Conservation (phyloP, 2,329 filamentous ascomycete genomes). For the Fusarium caatingaense region DNA sequence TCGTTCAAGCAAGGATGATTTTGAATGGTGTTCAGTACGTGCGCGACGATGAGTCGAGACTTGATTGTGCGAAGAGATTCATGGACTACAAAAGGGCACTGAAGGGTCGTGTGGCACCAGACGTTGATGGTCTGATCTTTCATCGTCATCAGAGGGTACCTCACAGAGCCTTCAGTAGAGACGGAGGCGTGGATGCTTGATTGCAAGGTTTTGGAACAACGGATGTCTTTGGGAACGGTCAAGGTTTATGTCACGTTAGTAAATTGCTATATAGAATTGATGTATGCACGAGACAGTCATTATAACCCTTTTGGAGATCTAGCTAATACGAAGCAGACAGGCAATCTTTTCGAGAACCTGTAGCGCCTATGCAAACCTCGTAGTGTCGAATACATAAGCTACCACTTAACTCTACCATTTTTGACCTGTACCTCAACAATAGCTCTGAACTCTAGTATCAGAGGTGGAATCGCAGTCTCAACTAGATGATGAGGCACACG, state of each 20-base stretch:
- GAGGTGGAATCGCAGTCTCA: background rate
- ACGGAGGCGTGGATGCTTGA: background rate
- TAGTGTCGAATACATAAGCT: background rate
- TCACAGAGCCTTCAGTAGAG: too few relatives aligned
- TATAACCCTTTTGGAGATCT: too few relatives aligned
- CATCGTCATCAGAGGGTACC: too few relatives aligned
- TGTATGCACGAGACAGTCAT: too few relatives aligned
- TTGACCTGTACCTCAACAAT: background rate
- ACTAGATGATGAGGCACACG: background rate
- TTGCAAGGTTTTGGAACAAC: background rate
- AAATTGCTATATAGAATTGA: too few relatives aligned
- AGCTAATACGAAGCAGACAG: too few relatives aligned
- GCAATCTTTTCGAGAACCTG: too few relatives aligned
- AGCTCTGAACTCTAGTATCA: background rate
- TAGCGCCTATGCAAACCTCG: background rate
- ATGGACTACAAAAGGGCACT: rapidly evolving
- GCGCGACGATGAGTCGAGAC: rapidly evolving
- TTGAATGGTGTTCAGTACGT: background rate
- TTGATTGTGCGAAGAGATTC: background rate
- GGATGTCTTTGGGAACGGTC: too few relatives aligned
- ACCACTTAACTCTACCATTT: background rate
- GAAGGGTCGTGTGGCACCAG: background rate
- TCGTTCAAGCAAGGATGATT: background rate
- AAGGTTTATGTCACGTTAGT: too few relatives aligned
- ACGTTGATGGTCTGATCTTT: background rate